Percentiles rank a stretch among this genome's conserved stretches.
Conservation (phyloP, 1,284 basidiomycete genomes). For the Ceratobasidium sp. region DNA sequence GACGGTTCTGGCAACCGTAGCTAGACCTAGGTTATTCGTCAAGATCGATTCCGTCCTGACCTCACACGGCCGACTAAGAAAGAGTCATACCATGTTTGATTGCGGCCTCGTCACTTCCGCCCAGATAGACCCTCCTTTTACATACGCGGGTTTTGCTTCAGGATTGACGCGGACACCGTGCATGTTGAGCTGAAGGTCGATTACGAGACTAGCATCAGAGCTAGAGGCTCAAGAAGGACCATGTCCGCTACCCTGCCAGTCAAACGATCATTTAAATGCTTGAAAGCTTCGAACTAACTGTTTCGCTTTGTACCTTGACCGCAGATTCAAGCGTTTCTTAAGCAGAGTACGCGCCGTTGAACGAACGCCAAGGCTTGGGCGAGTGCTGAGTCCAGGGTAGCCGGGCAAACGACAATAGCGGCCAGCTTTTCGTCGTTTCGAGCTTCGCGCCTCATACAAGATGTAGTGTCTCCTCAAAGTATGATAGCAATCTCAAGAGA, state of each 20-base stretch:
- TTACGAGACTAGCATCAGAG: slow-evolving; percentile 41
- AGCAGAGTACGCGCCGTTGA: neutral
- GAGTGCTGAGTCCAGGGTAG: neutral
- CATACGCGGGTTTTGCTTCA: slow-evolving; percentile 31
- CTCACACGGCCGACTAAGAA: neutral
- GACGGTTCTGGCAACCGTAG: slow-evolving; percentile 7
- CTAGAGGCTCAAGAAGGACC: slow-evolving; percentile 38
- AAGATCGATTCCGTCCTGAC: neutral
- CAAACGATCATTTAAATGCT: neutral
- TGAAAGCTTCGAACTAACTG: slow-evolving; percentile 72
- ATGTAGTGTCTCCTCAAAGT: too few species aligned
- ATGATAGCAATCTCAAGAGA: too few species aligned
- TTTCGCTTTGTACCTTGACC: slow-evolving; percentile 53
- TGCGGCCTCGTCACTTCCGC: slow-evolving; percentile 34
- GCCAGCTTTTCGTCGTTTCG: slow-evolving; percentile 7
- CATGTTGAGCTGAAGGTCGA: slow-evolving; percentile 42
- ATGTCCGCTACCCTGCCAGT: slow-evolving; percentile 43
- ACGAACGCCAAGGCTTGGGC: slow-evolving; percentile 19
- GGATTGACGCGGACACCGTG: slow-evolving; percentile 39
- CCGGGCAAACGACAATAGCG: slow-evolving; percentile 14
- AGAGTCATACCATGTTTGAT: slow-evolving; percentile 36
- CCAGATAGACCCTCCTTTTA: slow-evolving; percentile 38
- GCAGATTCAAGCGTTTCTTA: slow-evolving; percentile 20
- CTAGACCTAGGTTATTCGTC: slow-evolving; percentile 5
- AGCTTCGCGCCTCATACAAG: slow-evolving; percentile 38